Percentiles rank a stretch among this genome's conserved stretches.
phyloP scores from a whole-genome alignment of 192 early-diverging fungal genomes.

The Powellomyces hirtus region DNA sequence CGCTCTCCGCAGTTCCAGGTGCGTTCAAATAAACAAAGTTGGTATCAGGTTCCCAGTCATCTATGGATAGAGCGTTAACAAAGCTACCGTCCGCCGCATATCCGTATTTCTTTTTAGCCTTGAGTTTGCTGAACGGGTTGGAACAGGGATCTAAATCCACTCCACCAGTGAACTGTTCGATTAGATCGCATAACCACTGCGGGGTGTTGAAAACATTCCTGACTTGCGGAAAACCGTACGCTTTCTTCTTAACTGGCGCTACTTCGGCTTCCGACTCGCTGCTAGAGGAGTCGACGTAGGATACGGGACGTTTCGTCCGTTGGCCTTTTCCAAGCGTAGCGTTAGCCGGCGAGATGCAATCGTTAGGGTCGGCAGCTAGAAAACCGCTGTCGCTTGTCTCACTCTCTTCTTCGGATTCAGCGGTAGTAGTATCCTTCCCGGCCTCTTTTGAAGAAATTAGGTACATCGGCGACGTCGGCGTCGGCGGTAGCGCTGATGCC shows the following conservation, averaged over 20 bases:
- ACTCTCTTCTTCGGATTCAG: background rate
- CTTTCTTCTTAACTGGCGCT: background rate
- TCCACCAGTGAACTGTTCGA: background rate
- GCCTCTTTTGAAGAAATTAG: background rate
- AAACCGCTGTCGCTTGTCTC: background rate
- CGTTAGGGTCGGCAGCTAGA: background rate
- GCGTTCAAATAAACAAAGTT: slow-evolving; percentile 7
- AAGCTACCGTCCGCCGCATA: background rate
- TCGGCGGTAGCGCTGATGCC: too few relatives aligned
- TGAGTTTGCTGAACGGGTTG: background rate
- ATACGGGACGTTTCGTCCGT: background rate
- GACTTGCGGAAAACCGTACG: background rate
- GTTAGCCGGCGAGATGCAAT: background rate
- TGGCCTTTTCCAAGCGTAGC: background rate
- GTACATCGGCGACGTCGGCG: too few relatives aligned
- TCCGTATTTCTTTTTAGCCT: background rate
- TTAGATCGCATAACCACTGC: background rate
- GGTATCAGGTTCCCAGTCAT: background rate
- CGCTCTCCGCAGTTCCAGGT: background rate
- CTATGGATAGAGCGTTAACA: slow-evolving; percentile 4
- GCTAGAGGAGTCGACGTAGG: background rate
- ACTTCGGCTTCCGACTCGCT: background rate
- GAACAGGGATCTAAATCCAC: slow-evolving; percentile 14
- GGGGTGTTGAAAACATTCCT: slow-evolving; percentile 1
- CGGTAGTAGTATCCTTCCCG: background rate